These are phyloP conservation scores for Globisporangium barbulae DNA, from an alignment of 352 stramenopile genomes.

Conservation along the genomic window DNA sequence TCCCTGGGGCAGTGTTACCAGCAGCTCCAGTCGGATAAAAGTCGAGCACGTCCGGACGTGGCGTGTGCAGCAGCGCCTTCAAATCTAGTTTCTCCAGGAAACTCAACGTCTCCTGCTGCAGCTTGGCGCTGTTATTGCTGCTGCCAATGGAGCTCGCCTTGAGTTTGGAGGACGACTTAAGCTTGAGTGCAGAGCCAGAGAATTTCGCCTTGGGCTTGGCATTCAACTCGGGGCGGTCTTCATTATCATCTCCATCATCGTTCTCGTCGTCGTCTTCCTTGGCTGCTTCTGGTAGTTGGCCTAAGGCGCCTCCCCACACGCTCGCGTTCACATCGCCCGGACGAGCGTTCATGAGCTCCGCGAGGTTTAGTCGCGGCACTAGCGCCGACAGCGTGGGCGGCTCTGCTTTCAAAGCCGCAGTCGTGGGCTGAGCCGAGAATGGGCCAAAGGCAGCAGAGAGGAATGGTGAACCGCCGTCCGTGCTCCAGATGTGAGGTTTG, in stretches of 20 bases:
- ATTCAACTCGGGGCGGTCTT: constrained; percentile 1
- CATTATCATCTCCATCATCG: constrained; percentile 20
- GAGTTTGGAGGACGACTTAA: not conserved
- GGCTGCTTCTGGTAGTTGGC: constrained; percentile 8
- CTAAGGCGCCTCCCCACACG: constrained; percentile 3
- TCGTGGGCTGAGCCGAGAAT: not conserved
- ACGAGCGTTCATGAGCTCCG: constrained; percentile 44
- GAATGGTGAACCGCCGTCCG: not conserved
- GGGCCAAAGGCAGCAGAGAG: not conserved
- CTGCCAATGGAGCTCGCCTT: not conserved
- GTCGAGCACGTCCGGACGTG: constrained; percentile 47
- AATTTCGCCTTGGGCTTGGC: not conserved
- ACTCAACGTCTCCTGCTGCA: constrained; percentile 46
- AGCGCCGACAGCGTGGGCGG: constrained; percentile 21
- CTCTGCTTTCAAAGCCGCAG: not conserved
- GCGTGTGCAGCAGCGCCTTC: constrained; percentile 56
- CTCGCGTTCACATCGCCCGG: constrained; percentile 11
- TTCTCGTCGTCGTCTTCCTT: constrained; percentile 25
- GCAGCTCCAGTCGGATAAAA: constrained; percentile 28
- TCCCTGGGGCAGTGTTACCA: not conserved
- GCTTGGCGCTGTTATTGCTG: constrained; percentile 14
- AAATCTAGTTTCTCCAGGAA: constrained; percentile 66
- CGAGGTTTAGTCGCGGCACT: constrained; percentile 39
- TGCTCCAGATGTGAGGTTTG: not conserved
- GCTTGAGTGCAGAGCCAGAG: not conserved